Base-by-base conservation (phyloP, 495 filamentous ascomycete species). In the Trypethelium eluteriae region DNA sequence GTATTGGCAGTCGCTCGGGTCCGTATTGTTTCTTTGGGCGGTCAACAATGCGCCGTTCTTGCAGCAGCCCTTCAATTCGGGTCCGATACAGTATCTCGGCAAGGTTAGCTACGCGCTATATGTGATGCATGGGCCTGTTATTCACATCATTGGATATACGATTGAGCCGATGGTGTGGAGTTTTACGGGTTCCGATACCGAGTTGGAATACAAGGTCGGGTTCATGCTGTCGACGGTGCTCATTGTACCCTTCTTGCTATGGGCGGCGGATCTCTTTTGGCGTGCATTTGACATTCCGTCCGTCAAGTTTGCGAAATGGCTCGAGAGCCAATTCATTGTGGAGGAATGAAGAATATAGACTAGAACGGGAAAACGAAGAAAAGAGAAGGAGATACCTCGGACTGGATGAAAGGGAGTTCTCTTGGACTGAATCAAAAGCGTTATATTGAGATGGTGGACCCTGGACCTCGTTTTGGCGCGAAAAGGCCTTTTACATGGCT, bases 1-100 rank as follows among this genome's bases (percentile, higher is more conserved):
- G 5, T 59, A 59, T 14, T 59, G 53, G 53, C 53, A 59, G 32
- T 59, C 53, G 6, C 4, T 59, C 7, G 53, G 53, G 3, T 59
- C 53, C 4, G 36, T 59, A 0, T 7, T 59, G 5, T 59, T 59
- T 14, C 6, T 59, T 7, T 59, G 53, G 53, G 18, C 53, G 6
- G 53, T 59, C 11, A 59, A 59, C 32, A 59, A 59, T 14, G 53
- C 53, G 2, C 53, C 53, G 7, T 59, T 59, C 14, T 32, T 59
- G 7, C 53, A 59, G 32, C 25, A 59, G 14, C 53, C 53, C 36
- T 78, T 78, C 70, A 74, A 74, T 62, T 67, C 62, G 2, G 64
- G n/a, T 2, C 66, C 66, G 63, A 65, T 61, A 25, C 66, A 64
- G 39, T 73, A 71, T 62, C 64, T 73, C 0, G 71, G 71, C 35